These are phyloP conservation scores for Plasmodium sp. DNA, from an alignment of 169 alveolate genomes.

Conservation along the genomic window DNA sequence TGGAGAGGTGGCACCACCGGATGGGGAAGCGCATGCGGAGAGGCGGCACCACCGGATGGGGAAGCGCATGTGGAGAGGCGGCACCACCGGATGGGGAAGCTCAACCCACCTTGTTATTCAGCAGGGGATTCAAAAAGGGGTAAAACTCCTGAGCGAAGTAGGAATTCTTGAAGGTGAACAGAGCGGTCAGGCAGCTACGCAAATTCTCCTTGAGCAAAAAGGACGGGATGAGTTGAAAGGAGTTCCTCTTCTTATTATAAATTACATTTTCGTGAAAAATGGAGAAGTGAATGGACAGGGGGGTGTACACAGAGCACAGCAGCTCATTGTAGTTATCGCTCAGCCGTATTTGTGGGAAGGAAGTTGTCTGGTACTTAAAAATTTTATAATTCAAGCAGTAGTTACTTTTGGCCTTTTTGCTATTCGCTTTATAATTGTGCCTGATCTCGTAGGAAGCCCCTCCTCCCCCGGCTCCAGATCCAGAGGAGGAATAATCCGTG, in stretches of 20 bases:
- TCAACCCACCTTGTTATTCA: conserved; percentile 54
- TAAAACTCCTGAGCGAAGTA: conserved; percentile 66
- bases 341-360: conserved; percentile 68
- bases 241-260: conserved; percentile 38
- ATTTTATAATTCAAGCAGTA: conserved; percentile 70
- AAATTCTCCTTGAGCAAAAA: conserved; percentile 57
- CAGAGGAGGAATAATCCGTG: conserved; percentile 3
- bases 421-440: conserved; percentile 18
- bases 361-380: conserved; percentile 64
- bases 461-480: not conserved
- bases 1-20: not conserved
- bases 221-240: conserved; percentile 55
- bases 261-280: conserved; percentile 71
- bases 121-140: conserved; percentile 61
- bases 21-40: not conserved
- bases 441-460: conserved; percentile 8
- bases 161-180: conserved; percentile 57
- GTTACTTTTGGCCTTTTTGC: conserved; percentile 35
- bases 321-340: conserved; percentile 52
- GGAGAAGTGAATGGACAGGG: conserved; percentile 52
- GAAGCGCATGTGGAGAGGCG: too few relatives aligned
- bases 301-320: conserved; percentile 42
- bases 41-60: not conserved
- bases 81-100: not conserved
- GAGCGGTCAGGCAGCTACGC: conserved; percentile 56